phyloP scores from a whole-genome alignment of 2,329 filamentous ascomycete species.

The Ophiosphaerella narmari region DNA sequence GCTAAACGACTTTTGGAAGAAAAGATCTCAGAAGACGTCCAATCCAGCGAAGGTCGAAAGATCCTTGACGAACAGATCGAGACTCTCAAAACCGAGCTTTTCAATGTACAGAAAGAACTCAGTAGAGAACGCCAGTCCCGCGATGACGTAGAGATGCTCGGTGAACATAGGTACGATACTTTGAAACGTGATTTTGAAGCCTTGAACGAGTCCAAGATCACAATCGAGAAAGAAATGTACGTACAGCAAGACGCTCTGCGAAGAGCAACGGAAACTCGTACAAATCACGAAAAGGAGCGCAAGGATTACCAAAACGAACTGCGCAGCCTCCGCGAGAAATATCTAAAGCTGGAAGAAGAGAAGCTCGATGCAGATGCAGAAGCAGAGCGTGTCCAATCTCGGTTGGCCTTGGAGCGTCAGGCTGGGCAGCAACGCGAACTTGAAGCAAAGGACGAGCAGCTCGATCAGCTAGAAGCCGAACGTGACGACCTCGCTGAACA shows the following conservation, averaged over 20 bases:
- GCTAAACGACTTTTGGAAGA: conserved; percentile 85
- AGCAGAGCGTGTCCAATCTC: conserved; percentile 78
- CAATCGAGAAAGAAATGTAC: conserved; percentile 96
- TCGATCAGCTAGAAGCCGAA: conserved; percentile 80
- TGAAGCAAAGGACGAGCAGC: conserved; percentile 74
- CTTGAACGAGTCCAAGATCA: conserved; percentile 93
- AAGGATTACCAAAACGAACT: conserved; percentile 89
- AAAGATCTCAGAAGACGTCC: conserved; percentile 85
- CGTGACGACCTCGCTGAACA: conserved; percentile 75
- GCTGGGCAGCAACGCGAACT: conserved; percentile 77
- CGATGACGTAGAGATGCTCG: conserved; percentile 88
- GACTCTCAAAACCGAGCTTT: conserved; percentile 83
- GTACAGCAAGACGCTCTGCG: conserved; percentile 90
- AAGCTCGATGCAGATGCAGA: conserved; percentile 80
- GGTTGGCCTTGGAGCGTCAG: conserved; percentile 79
- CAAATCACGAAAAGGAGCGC: conserved; percentile 80
- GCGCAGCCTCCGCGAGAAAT: conserved; percentile 78
- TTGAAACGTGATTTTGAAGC: conserved; percentile 84
- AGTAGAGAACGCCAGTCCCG: conserved; percentile 91
- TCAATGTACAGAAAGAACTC: conserved; percentile 82
- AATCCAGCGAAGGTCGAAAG: conserved; percentile 77
- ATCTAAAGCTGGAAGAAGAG: conserved; percentile 82
- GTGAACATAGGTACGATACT: conserved; percentile 83
- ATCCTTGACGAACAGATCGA: conserved; percentile 86
- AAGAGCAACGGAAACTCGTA: conserved; percentile 79